Base-by-base conservation (phyloP, 345 rosid genomes). In the Linum trigynum region DNA sequence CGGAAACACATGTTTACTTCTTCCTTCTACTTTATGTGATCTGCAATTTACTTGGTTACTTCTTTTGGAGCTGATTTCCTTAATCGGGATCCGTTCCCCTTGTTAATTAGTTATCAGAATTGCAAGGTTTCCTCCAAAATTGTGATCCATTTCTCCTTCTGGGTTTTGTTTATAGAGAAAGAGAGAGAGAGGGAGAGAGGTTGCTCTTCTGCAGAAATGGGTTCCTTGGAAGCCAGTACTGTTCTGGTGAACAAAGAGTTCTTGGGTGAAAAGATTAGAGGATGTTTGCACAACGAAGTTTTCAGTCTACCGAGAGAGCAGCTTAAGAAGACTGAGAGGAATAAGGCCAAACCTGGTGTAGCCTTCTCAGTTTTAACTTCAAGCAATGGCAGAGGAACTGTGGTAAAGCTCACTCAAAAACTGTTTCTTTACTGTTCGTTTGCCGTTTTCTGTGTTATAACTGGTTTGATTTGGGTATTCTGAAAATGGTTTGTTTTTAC, bases 331-430 rank as follows among this genome's bases (percentile, higher is more conserved):
- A 23, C 32, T 23, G 32, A 23, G 32, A 23, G 15, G 8, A 16
- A n/a, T 16, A 57, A 57, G 59, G 32, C 65, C 72, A 84, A 68
- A 48, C 84, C 87, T 1, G 85, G 92, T 60, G 78, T 76, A 72
- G 81, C 83, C 70, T 77, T 23, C 61, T 82, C 97, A 4, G 68
- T 92, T 73, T 76, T 89, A 56, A 90, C 97, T 64, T 85, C 98
- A 51, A 69, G 77, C 53, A 81, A 69, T 68, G 75, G 83, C 63
- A 75, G 69, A 62, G 97, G 83, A 60, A 57, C 88, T 55, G 65
- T 84, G 85, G 98, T 85, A 69, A 69, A 84, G 68, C 5, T 16
- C 10, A 3, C 4, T 57, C 36, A 23, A 23, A 17, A 32, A 12
- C 38, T 65, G 45, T 63, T 14, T 23, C 45, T 32, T 17, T 60